phyloP scores from a whole-genome alignment of 2,329 filamentous ascomycete species.

The Neonectria coccinea region DNA sequence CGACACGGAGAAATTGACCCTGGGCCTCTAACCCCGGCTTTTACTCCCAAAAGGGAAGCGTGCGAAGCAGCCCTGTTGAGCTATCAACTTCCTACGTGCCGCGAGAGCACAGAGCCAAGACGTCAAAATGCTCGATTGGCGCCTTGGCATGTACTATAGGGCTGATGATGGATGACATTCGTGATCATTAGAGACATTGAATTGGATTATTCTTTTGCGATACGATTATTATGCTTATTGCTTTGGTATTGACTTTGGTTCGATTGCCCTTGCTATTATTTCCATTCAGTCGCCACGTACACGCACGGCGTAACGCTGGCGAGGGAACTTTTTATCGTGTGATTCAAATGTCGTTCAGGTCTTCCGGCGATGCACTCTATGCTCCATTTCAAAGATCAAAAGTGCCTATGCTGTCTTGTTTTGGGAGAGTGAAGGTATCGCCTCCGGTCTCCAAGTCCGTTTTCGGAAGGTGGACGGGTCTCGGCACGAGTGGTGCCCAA shows the following conservation, averaged over 20 bases:
- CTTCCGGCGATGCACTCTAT: background rate
- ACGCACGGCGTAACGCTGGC: background rate
- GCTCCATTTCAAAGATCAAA: constrained; percentile 3
- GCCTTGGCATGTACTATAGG: background rate
- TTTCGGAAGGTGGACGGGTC: constrained; percentile 23
- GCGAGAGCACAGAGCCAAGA: constrained; percentile 5
- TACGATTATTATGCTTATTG: too few species aligned
- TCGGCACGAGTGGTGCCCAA: constrained; percentile 9
- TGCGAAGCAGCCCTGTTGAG: background rate
- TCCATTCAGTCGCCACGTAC: background rate
- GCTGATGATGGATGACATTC: background rate
- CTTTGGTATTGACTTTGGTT: background rate
- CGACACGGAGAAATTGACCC: background rate
- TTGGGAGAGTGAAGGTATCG: background rate
- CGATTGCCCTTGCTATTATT: background rate
- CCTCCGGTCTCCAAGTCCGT: background rate
- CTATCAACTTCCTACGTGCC: background rate
- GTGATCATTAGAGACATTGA: too few species aligned
- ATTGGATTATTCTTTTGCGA: background rate
- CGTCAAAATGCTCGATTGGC: background rate
- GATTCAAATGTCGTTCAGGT: background rate
- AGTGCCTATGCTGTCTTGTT: constrained; percentile 12
- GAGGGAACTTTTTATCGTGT: background rate
- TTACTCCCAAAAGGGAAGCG: background rate
- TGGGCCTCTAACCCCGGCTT: constrained; percentile 1